phyloP scores from a whole-genome alignment of 257 asterid species.

The Cruciata laevipes region DNA sequence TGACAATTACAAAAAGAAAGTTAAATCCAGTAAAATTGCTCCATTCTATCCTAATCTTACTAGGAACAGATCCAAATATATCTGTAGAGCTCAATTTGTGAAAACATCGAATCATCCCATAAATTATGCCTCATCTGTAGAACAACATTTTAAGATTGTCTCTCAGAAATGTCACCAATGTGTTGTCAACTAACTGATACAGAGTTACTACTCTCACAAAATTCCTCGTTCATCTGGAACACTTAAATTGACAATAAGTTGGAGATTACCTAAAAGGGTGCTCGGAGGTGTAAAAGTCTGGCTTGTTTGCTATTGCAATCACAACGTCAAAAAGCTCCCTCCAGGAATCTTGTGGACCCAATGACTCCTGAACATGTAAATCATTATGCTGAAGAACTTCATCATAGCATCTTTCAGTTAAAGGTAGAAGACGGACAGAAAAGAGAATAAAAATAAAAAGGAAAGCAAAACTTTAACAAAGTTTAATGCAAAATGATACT shows the following conservation, averaged over 20 bases:
- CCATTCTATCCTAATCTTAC: not conserved
- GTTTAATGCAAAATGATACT: not conserved
- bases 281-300: conserved; percentile 93
- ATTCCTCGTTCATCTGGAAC: not conserved
- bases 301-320: conserved; percentile 94
- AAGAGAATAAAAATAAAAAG: not conserved
- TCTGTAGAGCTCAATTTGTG: not conserved
- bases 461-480: not conserved
- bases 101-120: not conserved
- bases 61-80: not conserved
- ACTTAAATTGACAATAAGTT: not conserved
- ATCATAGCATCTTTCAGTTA: conserved; percentile 2
- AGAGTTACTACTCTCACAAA: not conserved
- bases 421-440: not conserved
- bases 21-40: not conserved
- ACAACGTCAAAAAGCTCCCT: conserved; percentile 94
- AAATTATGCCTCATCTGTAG: too few relatives aligned
- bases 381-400: conserved; percentile 7
- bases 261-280: conserved; percentile 80
- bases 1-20: not conserved
- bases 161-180: not conserved
- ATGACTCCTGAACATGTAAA: conserved; percentile 52
- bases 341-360: conserved; percentile 81
- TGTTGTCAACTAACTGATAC: not conserved
- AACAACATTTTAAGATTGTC: too few relatives aligned